Conservation (phyloP, 2,329 filamentous ascomycete species). For the Lasiodiplodia hormozganensis region DNA sequence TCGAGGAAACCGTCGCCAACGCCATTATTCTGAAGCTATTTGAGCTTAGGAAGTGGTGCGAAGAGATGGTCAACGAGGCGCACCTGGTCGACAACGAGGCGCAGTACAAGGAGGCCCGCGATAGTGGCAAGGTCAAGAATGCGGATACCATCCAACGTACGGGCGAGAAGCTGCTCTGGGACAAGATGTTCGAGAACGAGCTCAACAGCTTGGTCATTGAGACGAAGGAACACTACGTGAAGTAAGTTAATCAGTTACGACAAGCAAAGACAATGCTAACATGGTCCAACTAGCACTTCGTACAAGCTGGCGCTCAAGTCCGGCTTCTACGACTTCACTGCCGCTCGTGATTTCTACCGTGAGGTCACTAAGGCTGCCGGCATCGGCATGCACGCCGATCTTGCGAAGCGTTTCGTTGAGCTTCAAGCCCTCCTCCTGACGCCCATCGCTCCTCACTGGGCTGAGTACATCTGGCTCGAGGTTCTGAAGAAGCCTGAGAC, state of each 20-base stretch:
- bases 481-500: slow-evolving; percentile 77
- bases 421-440: slow-evolving; percentile 83
- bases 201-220: slow-evolving; percentile 84
- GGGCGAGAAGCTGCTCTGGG: slow-evolving; percentile 74
- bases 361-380: slow-evolving; percentile 78
- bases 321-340: slow-evolving; percentile 88
- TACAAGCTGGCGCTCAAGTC: slow-evolving; percentile 55
- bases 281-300: slow-evolving; percentile 36
- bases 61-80: slow-evolving; percentile 76
- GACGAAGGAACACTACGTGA: slow-evolving; percentile 77
- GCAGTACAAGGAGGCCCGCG: slow-evolving; percentile 50
- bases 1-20: slow-evolving; percentile 94
- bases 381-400: slow-evolving; percentile 84
- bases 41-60: slow-evolving; percentile 87
- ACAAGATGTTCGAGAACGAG: slow-evolving; percentile 91
- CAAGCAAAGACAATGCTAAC: slow-evolving; percentile 26
- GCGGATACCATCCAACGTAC: slow-evolving; percentile 71
- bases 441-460: slow-evolving; percentile 90
- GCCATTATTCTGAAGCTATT: slow-evolving; percentile 86
- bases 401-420: slow-evolving; percentile 82
- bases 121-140: slow-evolving; percentile 55
- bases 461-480: slow-evolving; percentile 93
- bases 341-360: slow-evolving; percentile 87
- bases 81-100: slow-evolving; percentile 52
- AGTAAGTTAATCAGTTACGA: slow-evolving; percentile 50